These are phyloP conservation scores for Chrysoporthe austroafricana DNA, from an alignment of 2,329 filamentous ascomycete species.

Conservation along the genomic window DNA sequence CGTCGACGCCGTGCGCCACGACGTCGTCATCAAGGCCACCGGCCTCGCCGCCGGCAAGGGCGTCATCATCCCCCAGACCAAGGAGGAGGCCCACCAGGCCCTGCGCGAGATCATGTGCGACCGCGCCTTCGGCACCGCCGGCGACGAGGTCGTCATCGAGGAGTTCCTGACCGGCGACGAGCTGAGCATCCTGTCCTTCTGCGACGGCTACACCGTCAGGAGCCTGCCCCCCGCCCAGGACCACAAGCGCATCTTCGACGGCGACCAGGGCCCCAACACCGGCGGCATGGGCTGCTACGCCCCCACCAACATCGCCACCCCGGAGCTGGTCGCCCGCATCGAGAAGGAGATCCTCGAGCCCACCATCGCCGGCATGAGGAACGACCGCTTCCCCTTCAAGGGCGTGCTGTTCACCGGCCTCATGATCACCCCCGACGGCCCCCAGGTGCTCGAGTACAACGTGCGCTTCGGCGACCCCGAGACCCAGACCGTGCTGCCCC, in stretches of 20 bases:
- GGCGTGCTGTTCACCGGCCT: constrained; percentile 87
- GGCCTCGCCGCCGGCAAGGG: constrained; percentile 94
- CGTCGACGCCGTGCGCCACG: constrained; percentile 70
- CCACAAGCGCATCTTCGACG: constrained; percentile 93
- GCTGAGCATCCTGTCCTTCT: constrained; percentile 88
- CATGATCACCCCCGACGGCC: constrained; percentile 83
- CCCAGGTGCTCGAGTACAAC: constrained; percentile 90
- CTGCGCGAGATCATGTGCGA: constrained; percentile 90
- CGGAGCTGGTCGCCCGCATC: constrained; percentile 75
- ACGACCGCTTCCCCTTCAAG: constrained; percentile 73
- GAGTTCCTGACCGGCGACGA: constrained; percentile 92
- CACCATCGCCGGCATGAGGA: constrained; percentile 85
- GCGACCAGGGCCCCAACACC: constrained; percentile 89
- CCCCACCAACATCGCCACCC: constrained; percentile 78
- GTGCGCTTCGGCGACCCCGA: constrained; percentile 92
- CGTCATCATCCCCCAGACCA: constrained; percentile 83
- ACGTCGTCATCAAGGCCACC: constrained; percentile 90
- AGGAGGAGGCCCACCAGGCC: constrained; percentile 80
- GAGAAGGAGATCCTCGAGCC: constrained; percentile 85
- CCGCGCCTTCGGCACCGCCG: constrained; percentile 83
- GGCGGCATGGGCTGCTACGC: constrained; percentile 98
- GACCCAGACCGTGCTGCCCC: constrained; percentile 81
- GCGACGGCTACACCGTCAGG: constrained; percentile 82
- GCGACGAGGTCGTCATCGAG: constrained; percentile 92
- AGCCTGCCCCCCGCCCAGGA: constrained; percentile 91